Conservation (phyloP, 768 basidiomycete genomes). For the Boletus reticuloceps region DNA sequence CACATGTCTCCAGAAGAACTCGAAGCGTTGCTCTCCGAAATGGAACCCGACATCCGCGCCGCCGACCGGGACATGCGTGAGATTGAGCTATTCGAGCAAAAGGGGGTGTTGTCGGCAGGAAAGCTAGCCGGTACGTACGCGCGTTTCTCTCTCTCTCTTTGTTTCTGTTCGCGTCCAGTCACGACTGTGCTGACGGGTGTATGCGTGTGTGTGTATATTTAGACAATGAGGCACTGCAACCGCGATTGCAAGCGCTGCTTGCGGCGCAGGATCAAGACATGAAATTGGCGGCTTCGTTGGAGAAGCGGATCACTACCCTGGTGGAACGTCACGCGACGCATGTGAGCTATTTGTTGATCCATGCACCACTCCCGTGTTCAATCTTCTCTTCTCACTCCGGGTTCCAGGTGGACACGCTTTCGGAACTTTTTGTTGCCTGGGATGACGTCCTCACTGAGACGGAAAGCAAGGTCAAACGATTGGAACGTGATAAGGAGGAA, state of each 20-base stretch:
- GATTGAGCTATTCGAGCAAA: constrained; percentile 66
- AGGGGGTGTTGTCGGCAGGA: constrained; percentile 70
- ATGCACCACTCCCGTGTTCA: not conserved
- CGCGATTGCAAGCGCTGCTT: constrained; percentile 63
- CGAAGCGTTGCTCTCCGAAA: constrained; percentile 68
- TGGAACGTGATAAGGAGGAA: constrained; percentile 64
- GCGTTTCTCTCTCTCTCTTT: not conserved
- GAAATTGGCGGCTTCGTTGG: constrained; percentile 54
- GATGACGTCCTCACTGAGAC: constrained; percentile 71
- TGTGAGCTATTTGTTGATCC: constrained; percentile 38
- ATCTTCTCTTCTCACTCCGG: not conserved
- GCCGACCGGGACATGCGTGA: constrained; percentile 82
- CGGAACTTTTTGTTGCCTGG: constrained; percentile 84
- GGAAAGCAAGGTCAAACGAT: constrained; percentile 52
- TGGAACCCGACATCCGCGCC: constrained; percentile 81
- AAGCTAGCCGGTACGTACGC: constrained; percentile 54
- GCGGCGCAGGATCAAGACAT: constrained; percentile 59
- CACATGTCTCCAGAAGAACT: constrained; percentile 67
- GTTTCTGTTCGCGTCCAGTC: not conserved
- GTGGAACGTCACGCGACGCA: constrained; percentile 71
- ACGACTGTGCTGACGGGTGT: not conserved
- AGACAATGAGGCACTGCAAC: constrained; percentile 65
- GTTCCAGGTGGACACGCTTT: constrained; percentile 70
- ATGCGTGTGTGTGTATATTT: not conserved
- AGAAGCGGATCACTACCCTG: constrained; percentile 60